phyloP scores from a whole-genome alignment of 2,329 filamentous ascomycete genomes.

The Chlorencoelia australis region DNA sequence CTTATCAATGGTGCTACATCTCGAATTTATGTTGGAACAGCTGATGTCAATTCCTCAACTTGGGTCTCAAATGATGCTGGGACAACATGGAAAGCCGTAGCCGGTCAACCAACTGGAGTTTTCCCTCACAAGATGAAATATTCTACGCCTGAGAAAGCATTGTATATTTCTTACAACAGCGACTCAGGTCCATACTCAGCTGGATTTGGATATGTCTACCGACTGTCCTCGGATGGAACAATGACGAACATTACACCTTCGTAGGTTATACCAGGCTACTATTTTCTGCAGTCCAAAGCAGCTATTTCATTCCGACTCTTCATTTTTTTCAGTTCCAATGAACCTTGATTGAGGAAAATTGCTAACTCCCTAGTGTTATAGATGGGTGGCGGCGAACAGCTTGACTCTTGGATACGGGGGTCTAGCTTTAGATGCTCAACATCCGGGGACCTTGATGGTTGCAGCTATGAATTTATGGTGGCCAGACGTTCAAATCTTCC shows the following conservation, averaged over 20 bases:
- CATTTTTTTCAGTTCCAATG: too few relatives aligned
- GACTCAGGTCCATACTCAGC: constrained; percentile 47
- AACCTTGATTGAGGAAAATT: too few relatives aligned
- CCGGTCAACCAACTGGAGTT: constrained; percentile 15
- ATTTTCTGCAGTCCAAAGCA: too few relatives aligned
- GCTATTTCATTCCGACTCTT: too few relatives aligned
- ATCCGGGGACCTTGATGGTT: constrained; percentile 45
- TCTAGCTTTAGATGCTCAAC: constrained; percentile 41
- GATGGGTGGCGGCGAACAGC: too few relatives aligned
- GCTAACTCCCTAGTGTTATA: not conserved
- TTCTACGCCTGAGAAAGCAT: constrained; percentile 34
- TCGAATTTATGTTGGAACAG: constrained; percentile 17
- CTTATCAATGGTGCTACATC: constrained; percentile 12
- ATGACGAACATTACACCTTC: too few relatives aligned
- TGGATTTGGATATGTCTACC: too few relatives aligned
- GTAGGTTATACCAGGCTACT: too few relatives aligned
- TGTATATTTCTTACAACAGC: constrained; percentile 47
- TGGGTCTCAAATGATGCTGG: constrained; percentile 17
- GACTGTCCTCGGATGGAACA: too few relatives aligned
- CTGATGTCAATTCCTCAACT: constrained; percentile 8
- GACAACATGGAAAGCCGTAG: constrained; percentile 12
- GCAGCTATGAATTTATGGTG: constrained; percentile 49
- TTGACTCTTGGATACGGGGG: constrained; percentile 51
- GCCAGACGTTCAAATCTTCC: constrained; percentile 46
- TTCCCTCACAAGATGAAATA: constrained; percentile 20